These are phyloP conservation scores for Chenopodium formosanum DNA, from an alignment of 148 eudicot genomes.

Conservation along the genomic window DNA sequence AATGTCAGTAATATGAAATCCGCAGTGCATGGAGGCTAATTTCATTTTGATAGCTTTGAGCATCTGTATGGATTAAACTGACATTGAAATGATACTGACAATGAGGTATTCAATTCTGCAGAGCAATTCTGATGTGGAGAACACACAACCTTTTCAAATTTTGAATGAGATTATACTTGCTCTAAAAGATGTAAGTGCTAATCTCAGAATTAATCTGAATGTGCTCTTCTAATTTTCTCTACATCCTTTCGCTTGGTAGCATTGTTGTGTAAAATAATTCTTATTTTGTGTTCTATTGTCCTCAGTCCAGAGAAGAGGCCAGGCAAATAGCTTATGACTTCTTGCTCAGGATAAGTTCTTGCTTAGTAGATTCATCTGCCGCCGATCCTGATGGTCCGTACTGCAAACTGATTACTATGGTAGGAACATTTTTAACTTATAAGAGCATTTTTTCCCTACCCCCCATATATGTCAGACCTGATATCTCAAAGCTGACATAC, in stretches of 20 bases:
- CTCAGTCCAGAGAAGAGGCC: slow-evolving; percentile 72
- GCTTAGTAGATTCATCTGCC: slow-evolving; percentile 48
- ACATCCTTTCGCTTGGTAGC: not conserved
- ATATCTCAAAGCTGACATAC: too few relatives aligned
- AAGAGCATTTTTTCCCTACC: not conserved
- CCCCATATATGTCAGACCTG: too few relatives aligned
- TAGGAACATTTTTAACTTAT: slow-evolving; percentile 27
- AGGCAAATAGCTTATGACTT: slow-evolving; percentile 83
- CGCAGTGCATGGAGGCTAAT: not conserved
- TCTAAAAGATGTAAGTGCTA: slow-evolving; percentile 79
- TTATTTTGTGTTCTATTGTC: not conserved
- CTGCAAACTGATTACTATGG: slow-evolving; percentile 69
- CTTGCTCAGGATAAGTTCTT: slow-evolving; percentile 58
- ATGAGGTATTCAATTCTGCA: slow-evolving; percentile 31
- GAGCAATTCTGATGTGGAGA: slow-evolving; percentile 61
- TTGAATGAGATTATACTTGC: slow-evolving; percentile 78
- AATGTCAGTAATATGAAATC: not conserved
- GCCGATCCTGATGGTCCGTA: slow-evolving; percentile 43
- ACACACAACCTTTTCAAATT: slow-evolving; percentile 74
- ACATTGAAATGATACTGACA: not conserved
- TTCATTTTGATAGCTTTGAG: not conserved
- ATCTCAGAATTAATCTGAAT: not conserved
- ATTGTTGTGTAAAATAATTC: slow-evolving; percentile 1
- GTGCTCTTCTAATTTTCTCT: not conserved
- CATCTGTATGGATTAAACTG: not conserved